Evolutionary conservation across 225 moss, liverwort and hornwort species (phyloP).

Genomic region (Polytrichum commune): DNA sequence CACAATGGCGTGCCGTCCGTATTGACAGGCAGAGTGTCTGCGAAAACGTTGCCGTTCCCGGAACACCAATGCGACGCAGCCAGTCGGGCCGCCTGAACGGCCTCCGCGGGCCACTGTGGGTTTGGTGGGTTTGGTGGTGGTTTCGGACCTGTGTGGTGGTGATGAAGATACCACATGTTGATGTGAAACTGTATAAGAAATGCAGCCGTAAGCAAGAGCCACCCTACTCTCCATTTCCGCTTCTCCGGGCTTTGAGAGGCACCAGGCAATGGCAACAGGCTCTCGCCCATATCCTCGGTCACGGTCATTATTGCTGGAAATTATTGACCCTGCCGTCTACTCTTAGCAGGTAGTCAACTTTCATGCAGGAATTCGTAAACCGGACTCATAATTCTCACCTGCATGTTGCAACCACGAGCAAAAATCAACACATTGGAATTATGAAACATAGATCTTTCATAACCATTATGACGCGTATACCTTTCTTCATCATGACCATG

Average conservation of each 20-base stretch:
- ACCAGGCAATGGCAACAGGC: constrained; percentile 22
- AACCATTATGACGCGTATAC: no score
- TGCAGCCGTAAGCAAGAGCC: neutral
- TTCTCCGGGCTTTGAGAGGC: constrained; percentile 10
- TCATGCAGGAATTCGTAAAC: no score
- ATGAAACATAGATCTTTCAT: no score
- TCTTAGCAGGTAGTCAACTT: no score
- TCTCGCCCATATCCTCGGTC: constrained; percentile 11
- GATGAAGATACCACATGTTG: constrained; percentile 13
- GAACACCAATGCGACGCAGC: constrained; percentile 51
- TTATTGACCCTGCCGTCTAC: no score
- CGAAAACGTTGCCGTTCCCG: constrained; percentile 55
- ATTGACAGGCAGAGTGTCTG: constrained; percentile 36
- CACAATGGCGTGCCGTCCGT: constrained; percentile 34
- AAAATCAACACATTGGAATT: no score
- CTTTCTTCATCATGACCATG: no score
- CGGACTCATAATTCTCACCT: no score
- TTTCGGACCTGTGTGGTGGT: neutral
- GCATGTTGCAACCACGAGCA: no score
- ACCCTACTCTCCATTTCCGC: neutral
- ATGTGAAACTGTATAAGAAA: constrained; percentile 17
- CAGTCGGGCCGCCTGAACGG: constrained; percentile 45
- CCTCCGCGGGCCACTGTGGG: constrained; percentile 40
- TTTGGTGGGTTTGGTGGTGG: constrained; percentile 2
- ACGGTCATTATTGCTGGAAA: neutral